These are phyloP conservation scores for Pseudocercospora crystallina DNA, from an alignment of 2,329 filamentous ascomycete species.

Conservation along the genomic window DNA sequence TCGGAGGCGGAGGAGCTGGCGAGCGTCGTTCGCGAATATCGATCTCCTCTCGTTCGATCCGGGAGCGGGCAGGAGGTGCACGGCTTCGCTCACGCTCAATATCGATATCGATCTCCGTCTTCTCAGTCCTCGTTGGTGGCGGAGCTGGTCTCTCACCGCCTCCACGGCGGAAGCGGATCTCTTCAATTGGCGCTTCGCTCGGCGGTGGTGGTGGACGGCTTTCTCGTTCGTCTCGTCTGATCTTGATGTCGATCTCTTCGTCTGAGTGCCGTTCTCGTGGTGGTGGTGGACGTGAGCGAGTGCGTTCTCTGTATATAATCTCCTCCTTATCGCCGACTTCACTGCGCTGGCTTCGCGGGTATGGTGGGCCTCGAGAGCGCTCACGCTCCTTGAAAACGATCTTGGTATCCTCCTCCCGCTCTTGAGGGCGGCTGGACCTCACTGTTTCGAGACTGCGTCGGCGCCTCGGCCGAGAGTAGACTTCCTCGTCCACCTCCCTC, in stretches of 20 bases:
- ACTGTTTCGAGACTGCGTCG: slow-evolving; percentile 30
- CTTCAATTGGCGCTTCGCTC: slow-evolving; percentile 41
- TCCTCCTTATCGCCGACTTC: slow-evolving; percentile 37
- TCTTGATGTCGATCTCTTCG: slow-evolving; percentile 39
- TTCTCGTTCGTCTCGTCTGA: slow-evolving; percentile 28
- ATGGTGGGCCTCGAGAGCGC: slow-evolving; percentile 25
- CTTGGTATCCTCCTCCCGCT: slow-evolving; percentile 44
- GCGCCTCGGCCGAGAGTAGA: slow-evolving; percentile 27
- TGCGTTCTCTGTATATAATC: slow-evolving; percentile 40
- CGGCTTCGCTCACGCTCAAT: slow-evolving; percentile 21
- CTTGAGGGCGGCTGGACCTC: slow-evolving; percentile 32
- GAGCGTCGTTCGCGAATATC: slow-evolving; percentile 37
- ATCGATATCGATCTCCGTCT: slow-evolving; percentile 33
- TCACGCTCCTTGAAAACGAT: slow-evolving; percentile 38
- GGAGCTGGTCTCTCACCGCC: slow-evolving; percentile 31
- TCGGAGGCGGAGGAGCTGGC: slow-evolving; percentile 26
- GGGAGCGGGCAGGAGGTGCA: slow-evolving; percentile 22
- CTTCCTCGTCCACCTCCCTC: slow-evolving; percentile 35
- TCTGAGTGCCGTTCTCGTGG: slow-evolving; percentile 30
- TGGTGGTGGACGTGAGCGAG: slow-evolving; percentile 36
- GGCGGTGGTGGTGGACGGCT: slow-evolving; percentile 32
- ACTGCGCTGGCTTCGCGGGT: slow-evolving; percentile 29
- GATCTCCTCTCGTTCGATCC: slow-evolving; percentile 33
- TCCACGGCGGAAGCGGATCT: slow-evolving; percentile 49
- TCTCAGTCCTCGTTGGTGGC: slow-evolving; percentile 23